Base-by-base conservation (phyloP, 2,329 filamentous ascomycete species). In the Pseudopyrenochaeta lycopersici region DNA sequence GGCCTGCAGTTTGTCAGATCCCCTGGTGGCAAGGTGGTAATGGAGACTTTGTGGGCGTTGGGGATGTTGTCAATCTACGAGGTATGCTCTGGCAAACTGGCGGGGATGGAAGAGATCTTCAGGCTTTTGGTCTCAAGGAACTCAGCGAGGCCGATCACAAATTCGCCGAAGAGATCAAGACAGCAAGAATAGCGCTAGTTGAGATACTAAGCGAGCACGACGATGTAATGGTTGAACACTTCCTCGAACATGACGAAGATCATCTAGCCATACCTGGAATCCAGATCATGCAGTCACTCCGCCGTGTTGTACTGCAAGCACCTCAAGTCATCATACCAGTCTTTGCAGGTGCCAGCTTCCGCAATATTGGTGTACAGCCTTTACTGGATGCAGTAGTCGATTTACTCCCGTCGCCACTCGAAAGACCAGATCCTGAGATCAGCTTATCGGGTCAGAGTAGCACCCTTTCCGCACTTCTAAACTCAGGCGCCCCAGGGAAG, bases 341-440 rank as follows among this genome's bases (percentile, higher is more conserved):
- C 0, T 96, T 97, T 75, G 91, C 91, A 0, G 94, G 94, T 2
- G 93, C 94, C 4, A 97, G 93, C 74, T 92, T 98, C 76, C 87
- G 90, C 36, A 97, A 98, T 62, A 91, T 98, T 57, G 95, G 95
- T 7, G 92, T 98, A 3, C 92, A 97, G 73, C 92, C 93, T 23
- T 81, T 99, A 18, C 84, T 98, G 47, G 92, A 98, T 73, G 91
- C 91, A 32, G 87, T 98, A 11, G 86, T 92, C 7, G 91, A 97
- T 68, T 88, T 97, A 40, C 82, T 98, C 2, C 95, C 95, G 0
- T 91, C 87, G 60, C 95, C 95, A 0, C 78, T 83, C 1, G 92
- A 97, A 69, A 84, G 91, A 15, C 90, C 91, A 7, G 90, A 94
- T 67, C 85, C 92, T 0, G 88, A 92, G 64, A 85, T 97, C 46